Evolutionary conservation across 2,329 filamentous ascomycete species (phyloP).

Genomic region (Dactylella cylindrospora): DNA sequence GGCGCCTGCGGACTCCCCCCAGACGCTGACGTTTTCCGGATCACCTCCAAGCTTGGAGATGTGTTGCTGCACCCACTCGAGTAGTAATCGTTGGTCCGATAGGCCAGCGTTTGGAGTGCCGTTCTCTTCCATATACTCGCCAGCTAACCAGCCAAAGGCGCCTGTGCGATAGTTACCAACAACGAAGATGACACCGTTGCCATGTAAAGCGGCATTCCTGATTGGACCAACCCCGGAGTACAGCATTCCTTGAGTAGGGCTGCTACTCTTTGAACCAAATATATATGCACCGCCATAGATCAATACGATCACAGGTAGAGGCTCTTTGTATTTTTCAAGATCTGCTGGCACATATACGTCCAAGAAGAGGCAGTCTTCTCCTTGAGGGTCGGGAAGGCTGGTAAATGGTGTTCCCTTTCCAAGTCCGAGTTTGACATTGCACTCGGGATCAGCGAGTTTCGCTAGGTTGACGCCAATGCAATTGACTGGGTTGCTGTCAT

Average conservation of each 20-base stretch:
- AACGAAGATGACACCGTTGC: constrained; percentile 54
- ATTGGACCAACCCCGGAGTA: constrained; percentile 40
- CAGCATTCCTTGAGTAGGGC: constrained; percentile 21
- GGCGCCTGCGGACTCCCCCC: constrained; percentile 58
- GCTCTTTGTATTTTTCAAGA: constrained; percentile 51
- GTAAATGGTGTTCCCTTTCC: too few species aligned
- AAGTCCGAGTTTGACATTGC: constrained; percentile 18
- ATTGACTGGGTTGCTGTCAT: constrained; percentile 49
- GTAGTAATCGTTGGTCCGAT: constrained; percentile 54
- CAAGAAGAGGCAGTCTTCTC: constrained; percentile 58
- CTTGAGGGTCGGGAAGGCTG: constrained; percentile 19
- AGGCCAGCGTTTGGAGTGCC: constrained; percentile 55
- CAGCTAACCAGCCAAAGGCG: constrained; percentile 56
- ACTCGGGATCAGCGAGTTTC: background rate
- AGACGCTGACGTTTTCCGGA: constrained; percentile 54
- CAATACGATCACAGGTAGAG: constrained; percentile 56
- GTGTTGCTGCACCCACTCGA: constrained; percentile 57
- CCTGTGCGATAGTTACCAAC: constrained; percentile 57
- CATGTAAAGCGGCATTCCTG: constrained; percentile 49
- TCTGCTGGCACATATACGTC: constrained; percentile 56
- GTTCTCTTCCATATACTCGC: constrained; percentile 53
- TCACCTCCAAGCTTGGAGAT: constrained; percentile 56
- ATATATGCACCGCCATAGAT: constrained; percentile 56
- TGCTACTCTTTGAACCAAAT: constrained; percentile 27
- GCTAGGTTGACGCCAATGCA: constrained; percentile 50